These are phyloP conservation scores for Hypholoma sublateritium DNA, from an alignment of 768 basidiomycete genomes.

Conservation along the genomic window DNA sequence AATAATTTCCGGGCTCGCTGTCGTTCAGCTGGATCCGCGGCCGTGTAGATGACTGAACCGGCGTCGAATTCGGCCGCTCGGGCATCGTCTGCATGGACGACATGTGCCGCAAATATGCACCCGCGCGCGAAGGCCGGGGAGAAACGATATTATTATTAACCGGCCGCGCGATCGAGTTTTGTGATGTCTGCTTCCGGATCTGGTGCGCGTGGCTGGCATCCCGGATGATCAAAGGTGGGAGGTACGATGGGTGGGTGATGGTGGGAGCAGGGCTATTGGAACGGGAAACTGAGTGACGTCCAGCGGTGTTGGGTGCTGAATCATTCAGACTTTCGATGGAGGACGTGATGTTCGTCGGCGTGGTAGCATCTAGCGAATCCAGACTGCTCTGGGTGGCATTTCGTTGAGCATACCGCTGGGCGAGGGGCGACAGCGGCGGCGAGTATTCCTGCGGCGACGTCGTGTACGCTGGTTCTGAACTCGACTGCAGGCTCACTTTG, in stretches of 20 bases:
- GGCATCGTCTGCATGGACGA: constrained; percentile 52
- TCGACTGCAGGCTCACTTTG: constrained; percentile 10
- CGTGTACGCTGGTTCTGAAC: constrained; percentile 8
- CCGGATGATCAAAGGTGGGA: constrained; percentile 9
- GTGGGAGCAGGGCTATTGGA: constrained; percentile 5
- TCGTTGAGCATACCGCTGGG: constrained; percentile 17
- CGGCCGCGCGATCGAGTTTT: constrained; percentile 24
- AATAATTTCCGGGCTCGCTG: constrained; percentile 14
- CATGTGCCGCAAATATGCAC: constrained; percentile 75
- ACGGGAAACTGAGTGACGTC: constrained; percentile 10
- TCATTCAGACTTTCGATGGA: constrained; percentile 33
- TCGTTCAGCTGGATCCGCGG: constrained; percentile 31
- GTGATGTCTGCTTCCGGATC: constrained; percentile 19
- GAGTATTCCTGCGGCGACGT: constrained; percentile 25
- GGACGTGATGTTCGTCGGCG: constrained; percentile 31
- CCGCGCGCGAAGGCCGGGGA: constrained; percentile 53
- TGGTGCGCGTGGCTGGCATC: constrained; percentile 10
- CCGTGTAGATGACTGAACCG: constrained; percentile 10
- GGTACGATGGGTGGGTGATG: constrained; percentile 5
- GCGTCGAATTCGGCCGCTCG: constrained; percentile 33
- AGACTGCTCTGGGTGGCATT: constrained; percentile 10
- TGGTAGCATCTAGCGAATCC: constrained; percentile 23
- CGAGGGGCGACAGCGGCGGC: constrained; percentile 32
- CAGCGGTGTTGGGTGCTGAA: constrained; percentile 19
- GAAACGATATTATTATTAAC: constrained; percentile 23